Conservation (phyloP, 805 yeast species). For the Lipomyces mesembrius region DNA sequence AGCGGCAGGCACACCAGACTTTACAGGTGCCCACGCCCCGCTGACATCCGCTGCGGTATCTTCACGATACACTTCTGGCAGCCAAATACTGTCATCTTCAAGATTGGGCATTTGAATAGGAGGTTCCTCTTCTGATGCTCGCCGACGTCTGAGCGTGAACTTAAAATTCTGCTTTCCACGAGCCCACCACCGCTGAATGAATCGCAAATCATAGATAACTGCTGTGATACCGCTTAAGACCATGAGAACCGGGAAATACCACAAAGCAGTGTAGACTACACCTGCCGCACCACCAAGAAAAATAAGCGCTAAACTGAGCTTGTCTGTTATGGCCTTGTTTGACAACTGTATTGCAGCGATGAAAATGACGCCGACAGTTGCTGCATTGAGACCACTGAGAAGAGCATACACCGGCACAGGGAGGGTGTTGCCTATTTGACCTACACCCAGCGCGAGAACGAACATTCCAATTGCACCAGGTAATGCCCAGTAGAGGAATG, state of each 20-base stretch:
- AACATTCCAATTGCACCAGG: conserved; percentile 36
- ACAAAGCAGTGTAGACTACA: conserved; percentile 30
- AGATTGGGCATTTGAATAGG: conserved; percentile 10
- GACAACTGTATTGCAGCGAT: conserved; percentile 31
- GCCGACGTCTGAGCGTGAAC: conserved; percentile 9
- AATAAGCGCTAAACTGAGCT: conserved; percentile 25
- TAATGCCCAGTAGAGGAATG: conserved; percentile 32
- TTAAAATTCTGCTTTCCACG: conserved; percentile 7
- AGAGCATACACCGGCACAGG: conserved; percentile 33
- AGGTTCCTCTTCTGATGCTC: not conserved
- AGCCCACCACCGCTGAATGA: conserved; percentile 4
- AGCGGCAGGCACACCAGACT: not conserved
- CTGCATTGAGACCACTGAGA: conserved; percentile 33
- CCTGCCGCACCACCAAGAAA: conserved; percentile 31
- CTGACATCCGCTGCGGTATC: conserved; percentile 14
- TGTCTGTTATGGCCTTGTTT: conserved; percentile 29
- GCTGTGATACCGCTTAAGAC: conserved; percentile 28
- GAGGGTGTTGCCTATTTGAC: conserved; percentile 24
- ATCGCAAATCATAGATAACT: conserved; percentile 22
- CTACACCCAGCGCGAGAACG: conserved; percentile 32
- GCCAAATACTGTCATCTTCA: conserved; percentile 26
- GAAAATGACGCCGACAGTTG: conserved; percentile 35
- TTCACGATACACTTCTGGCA: conserved; percentile 27
- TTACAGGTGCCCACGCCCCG: not conserved
- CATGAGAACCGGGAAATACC: conserved; percentile 36